Evolutionary conservation across 2,329 filamentous ascomycete genomes (phyloP), one percentile per base, ranked within the genome.

Genomic region (Aspergillus amoenus): DNA sequence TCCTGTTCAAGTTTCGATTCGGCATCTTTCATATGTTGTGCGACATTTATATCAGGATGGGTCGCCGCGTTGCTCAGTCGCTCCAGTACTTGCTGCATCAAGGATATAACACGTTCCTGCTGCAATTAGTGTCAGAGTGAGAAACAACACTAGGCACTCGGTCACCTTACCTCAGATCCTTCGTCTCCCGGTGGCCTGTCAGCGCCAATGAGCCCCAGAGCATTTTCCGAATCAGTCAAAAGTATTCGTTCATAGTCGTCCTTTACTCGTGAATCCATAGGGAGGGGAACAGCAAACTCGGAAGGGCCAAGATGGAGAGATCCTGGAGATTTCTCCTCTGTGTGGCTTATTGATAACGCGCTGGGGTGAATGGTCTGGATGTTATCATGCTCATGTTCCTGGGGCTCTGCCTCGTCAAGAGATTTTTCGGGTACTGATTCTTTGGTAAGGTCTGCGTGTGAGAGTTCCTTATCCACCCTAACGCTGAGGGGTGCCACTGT

Each of bases 11-110:
- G 63, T 37, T 75, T 69, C 2, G 70, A 61, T 12, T 71, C 65
- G 9, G 68, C 63, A 15, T 67, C 68, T 47, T 68, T 70, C n/a
- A 76, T 64, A 52, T 76, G 72, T 9, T 73, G 69, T 2, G 68
- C 64, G 7, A 78, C 70, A 55, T 78, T 78, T 37, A 79, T 62
- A 60, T 80, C 78, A 18, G 77, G 73, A 56, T 79, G 78, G 3
- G 73, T 76, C 3, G 73, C 65, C 17, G 77, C 74, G 58, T 79
- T 76, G 60, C 76, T 73, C 42, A 80, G 64, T 34, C 68, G 68
- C 42, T 70, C 59, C 17, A 78, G 61, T 43, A 77, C 57, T 37
- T 68, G 65, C 12, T 64, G 62, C 64, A 79, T 70, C 30, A 68
- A 70, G 3, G 67, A 63, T n/a, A 67, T 40, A 18, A 71, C 59